These are phyloP conservation scores for Hypoxylon perforatum DNA, from an alignment of 495 filamentous ascomycete species.

Conservation along the genomic window DNA sequence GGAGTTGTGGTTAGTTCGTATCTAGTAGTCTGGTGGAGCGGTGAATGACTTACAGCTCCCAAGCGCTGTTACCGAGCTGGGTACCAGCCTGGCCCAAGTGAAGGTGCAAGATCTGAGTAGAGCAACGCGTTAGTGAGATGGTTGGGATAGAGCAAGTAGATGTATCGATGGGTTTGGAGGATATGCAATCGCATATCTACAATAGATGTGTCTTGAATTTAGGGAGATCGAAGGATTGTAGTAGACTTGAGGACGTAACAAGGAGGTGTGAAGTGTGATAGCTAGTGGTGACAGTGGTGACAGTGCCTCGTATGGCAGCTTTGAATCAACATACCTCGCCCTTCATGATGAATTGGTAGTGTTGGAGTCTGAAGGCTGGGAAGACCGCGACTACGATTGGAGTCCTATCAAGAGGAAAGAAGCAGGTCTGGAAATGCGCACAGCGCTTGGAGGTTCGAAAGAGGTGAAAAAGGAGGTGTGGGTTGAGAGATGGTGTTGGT, in stretches of 20 bases:
- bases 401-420: constrained; percentile 36
- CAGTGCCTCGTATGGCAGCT: background rate
- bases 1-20: constrained; percentile 34
- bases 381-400: constrained; percentile 33
- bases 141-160: constrained; percentile 12
- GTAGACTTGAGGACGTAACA: constrained; percentile 15
- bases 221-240: constrained; percentile 7
- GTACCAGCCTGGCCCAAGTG: constrained; percentile 94
- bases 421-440: constrained; percentile 38
- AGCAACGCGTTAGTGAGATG: constrained; percentile 22
- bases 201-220: background rate
- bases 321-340: constrained; percentile 48
- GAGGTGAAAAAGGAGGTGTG: constrained; percentile 43
- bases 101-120: constrained; percentile 79
- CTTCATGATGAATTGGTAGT: constrained; percentile 48
- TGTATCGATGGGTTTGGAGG: background rate
- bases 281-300: no score
- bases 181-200: constrained; percentile 4
- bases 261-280: background rate
- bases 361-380: constrained; percentile 28
- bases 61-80: constrained; percentile 93
- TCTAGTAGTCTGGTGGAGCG: constrained; percentile 40
- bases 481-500: constrained; percentile 16
- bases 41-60: constrained; percentile 85
- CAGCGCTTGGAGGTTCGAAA: constrained; percentile 41